phyloP scores from a whole-genome alignment of 2,329 filamentous ascomycete species.

The Monosporascus sp. region DNA sequence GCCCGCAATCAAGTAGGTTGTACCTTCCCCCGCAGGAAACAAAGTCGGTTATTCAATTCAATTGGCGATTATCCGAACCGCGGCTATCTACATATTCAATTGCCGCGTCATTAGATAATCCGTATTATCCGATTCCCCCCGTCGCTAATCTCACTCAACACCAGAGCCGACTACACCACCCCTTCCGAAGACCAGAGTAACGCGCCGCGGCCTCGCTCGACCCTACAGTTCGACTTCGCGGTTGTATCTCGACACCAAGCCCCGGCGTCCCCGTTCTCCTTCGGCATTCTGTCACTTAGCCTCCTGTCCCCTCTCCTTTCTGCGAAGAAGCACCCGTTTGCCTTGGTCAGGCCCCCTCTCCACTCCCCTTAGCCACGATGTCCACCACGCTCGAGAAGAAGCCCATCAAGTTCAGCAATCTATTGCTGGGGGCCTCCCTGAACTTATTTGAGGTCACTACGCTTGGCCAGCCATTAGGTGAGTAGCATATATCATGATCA shows the following conservation, averaged over 20 bases:
- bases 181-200: too few relatives aligned
- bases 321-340: slow-evolving; percentile 84
- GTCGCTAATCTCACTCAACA: background rate
- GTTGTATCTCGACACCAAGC: slow-evolving; percentile 2
- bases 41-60: too few relatives aligned
- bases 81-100: background rate
- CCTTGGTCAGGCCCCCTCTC: slow-evolving; percentile 95
- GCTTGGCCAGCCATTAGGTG: slow-evolving; percentile 5
- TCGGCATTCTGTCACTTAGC: background rate
- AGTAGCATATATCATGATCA: too few relatives aligned
- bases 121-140: background rate
- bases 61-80: background rate
- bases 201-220: too few relatives aligned
- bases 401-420: slow-evolving; percentile 98
- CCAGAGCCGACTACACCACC: background rate
- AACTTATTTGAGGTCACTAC: slow-evolving; percentile 87
- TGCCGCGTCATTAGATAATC: background rate
- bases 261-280: slow-evolving; percentile 9
- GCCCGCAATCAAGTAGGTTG: too few relatives aligned
- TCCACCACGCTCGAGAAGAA: slow-evolving; percentile 83
- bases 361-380: slow-evolving; percentile 43
- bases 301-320: slow-evolving; percentile 14
- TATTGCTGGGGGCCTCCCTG: slow-evolving; percentile 87
- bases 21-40: too few relatives aligned
- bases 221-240: too few relatives aligned